Conservation (phyloP, 768 basidiomycete genomes). For the Mycena capillaripes region DNA sequence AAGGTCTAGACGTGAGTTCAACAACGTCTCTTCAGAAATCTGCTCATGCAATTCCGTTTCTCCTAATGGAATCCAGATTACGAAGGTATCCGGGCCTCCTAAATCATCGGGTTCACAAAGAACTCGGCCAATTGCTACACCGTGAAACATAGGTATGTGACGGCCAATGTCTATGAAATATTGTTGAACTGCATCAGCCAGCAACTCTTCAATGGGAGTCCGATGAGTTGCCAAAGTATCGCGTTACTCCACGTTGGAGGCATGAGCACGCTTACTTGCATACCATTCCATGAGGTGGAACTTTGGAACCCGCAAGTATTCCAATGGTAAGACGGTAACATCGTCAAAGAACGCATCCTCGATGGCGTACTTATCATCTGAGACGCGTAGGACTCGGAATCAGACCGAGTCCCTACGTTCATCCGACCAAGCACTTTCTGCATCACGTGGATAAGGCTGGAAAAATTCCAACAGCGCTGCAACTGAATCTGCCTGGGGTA, state of each 20-base stretch:
- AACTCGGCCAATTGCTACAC: background rate
- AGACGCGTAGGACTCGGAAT: background rate
- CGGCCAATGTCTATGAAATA: background rate
- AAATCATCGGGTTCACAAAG: background rate
- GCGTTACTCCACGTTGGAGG: too few relatives aligned
- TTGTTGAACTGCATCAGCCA: slow-evolving; percentile 1
- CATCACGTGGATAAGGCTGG: slow-evolving; percentile 13
- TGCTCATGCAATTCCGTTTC: background rate
- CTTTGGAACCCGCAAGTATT: background rate
- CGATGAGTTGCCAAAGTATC: too few relatives aligned
- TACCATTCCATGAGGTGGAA: slow-evolving; percentile 15
- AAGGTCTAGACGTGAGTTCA: background rate
- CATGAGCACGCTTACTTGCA: background rate
- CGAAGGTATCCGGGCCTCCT: background rate
- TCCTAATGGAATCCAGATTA: background rate
- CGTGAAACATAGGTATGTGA: background rate
- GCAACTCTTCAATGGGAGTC: background rate
- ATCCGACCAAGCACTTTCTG: background rate
- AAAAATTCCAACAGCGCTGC: slow-evolving; percentile 12
- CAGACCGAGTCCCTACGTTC: background rate
- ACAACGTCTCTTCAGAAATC: background rate
- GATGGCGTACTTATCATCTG: background rate
- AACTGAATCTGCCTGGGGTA: too few relatives aligned
- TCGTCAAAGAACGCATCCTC: slow-evolving; percentile 5
- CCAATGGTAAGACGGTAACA: slow-evolving; percentile 2